These are phyloP conservation scores for Paecilomyces fulvus DNA, from an alignment of 2,329 filamentous ascomycete genomes.

Conservation along the genomic window DNA sequence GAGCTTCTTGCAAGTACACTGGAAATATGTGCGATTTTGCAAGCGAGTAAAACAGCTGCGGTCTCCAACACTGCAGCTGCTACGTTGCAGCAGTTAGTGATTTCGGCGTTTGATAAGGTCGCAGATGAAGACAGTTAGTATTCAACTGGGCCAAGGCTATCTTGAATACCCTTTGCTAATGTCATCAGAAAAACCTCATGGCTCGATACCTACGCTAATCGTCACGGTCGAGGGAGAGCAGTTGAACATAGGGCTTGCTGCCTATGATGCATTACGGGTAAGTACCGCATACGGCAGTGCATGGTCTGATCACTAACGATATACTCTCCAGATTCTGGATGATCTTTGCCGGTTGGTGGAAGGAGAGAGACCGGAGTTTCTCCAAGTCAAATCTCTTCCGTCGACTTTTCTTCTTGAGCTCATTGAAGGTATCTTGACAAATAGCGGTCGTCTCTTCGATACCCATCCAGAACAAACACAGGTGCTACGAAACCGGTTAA, in stretches of 20 bases:
- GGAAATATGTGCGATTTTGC: constrained; percentile 85
- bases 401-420: constrained; percentile 82
- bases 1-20: constrained; percentile 73
- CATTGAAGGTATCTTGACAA: constrained; percentile 81
- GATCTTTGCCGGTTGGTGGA: constrained; percentile 85
- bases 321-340: constrained; percentile 59
- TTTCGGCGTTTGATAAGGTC: constrained; percentile 89
- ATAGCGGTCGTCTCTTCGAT: constrained; percentile 72
- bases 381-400: constrained; percentile 68
- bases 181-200: constrained; percentile 30
- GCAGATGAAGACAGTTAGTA: constrained; percentile 66
- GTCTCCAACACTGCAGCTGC: constrained; percentile 94
- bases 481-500: constrained; percentile 65
- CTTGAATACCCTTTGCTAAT: background rate
- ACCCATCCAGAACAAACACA: constrained; percentile 72
- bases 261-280: constrained; percentile 75
- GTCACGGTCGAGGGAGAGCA: constrained; percentile 58
- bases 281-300: constrained; percentile 9
- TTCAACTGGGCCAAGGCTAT: background rate
- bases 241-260: constrained; percentile 62
- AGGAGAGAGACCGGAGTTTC: constrained; percentile 71
- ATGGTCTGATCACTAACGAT: constrained; percentile 10
- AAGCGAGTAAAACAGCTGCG: constrained; percentile 84
- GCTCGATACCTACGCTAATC: constrained; percentile 52
- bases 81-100: constrained; percentile 89